phyloP scores from a whole-genome alignment of 768 basidiomycete genomes.

The Russula olivacea region DNA sequence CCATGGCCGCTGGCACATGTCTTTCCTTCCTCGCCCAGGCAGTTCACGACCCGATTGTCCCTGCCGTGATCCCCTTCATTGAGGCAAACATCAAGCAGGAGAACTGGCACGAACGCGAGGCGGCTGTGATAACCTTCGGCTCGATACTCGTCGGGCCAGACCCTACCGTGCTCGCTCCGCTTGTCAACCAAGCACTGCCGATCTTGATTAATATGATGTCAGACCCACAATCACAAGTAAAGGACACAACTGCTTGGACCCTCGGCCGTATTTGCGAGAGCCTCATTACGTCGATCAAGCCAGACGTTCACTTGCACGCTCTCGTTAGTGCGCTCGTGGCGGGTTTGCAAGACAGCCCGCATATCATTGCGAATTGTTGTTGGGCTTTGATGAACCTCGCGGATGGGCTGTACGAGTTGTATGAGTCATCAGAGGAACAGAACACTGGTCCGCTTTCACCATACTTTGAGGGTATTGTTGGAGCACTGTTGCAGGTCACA shows the following conservation, averaged over 20 bases:
- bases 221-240: slow-evolving; percentile 78
- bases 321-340: slow-evolving; percentile 77
- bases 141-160: slow-evolving; percentile 97
- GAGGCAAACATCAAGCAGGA: slow-evolving; percentile 88
- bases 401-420: slow-evolving; percentile 75
- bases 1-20: slow-evolving; percentile 95
- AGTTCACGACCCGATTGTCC: slow-evolving; percentile 85
- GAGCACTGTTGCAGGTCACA: slow-evolving; percentile 77
- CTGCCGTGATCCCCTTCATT: slow-evolving; percentile 94
- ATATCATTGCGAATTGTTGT: slow-evolving; percentile 90
- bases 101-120: slow-evolving; percentile 95
- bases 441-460: slow-evolving; percentile 68
- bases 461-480: slow-evolving; percentile 84
- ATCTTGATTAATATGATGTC: slow-evolving; percentile 94
- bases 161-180: slow-evolving; percentile 75
- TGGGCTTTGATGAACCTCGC: slow-evolving; percentile 96
- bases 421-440: slow-evolving; percentile 50
- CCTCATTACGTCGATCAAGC: slow-evolving; percentile 78
- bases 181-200: slow-evolving; percentile 90
- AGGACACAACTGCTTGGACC: slow-evolving; percentile 98
- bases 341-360: slow-evolving; percentile 72
- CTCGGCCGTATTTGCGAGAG: slow-evolving; percentile 92
- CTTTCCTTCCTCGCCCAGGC: slow-evolving; percentile 83
- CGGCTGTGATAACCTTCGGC: slow-evolving; percentile 97
- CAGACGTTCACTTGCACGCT: slow-evolving; percentile 79